Evolutionary conservation across 441 rosid species (phyloP), one percentile per base, ranked within the genome.

Genomic region (Adansonia gregorii): DNA sequence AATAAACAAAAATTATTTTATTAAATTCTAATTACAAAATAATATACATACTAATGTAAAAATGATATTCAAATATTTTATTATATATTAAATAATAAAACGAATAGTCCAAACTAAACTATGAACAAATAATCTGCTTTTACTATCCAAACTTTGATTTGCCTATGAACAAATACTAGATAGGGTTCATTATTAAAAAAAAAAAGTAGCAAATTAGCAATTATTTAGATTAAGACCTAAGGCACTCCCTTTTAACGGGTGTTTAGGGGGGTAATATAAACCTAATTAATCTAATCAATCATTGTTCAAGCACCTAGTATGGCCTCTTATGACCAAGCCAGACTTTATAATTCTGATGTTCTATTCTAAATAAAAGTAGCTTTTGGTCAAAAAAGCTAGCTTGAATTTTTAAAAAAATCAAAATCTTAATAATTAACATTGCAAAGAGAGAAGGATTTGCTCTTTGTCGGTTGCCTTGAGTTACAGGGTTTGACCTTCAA

Each of bases 271-370:
- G 11, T 41, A 3, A 10, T 14, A 43, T 69, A 27, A 27, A 49
- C 22, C 39, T 71, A 41, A 20, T 20, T 6, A 15, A 24, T 68
- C 41, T 22, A 10, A 52, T 55, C 46, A 78, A 73, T 46, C 63
- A 58, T 56, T 10, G 22, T 35, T 45, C 35, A 71, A 72, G 48
- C 58, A 73, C 51, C 76, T 51, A 35, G 6, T 41, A 19, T 46
- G 22, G 2, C 0, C 76, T 59, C 58, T 52, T 27, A 43, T 8
- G 14, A 55, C 22, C 58, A 22, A 73, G 24, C 63, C 66, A n/a
- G 6, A 48, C 79, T 59, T 46, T 74, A 67, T 52, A 72, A 67
- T 35, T 76, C 76, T 67, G 65, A 80, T 75, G 80, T 83, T 78
- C 76, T 76, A 48, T 46, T 75, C 80, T 60, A 79, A 66, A 48